Percentiles rank a stretch among this genome's conserved stretches.
phyloP scores from a whole-genome alignment of 352 stramenopile genomes.

The Phytophthora hibernalis region DNA sequence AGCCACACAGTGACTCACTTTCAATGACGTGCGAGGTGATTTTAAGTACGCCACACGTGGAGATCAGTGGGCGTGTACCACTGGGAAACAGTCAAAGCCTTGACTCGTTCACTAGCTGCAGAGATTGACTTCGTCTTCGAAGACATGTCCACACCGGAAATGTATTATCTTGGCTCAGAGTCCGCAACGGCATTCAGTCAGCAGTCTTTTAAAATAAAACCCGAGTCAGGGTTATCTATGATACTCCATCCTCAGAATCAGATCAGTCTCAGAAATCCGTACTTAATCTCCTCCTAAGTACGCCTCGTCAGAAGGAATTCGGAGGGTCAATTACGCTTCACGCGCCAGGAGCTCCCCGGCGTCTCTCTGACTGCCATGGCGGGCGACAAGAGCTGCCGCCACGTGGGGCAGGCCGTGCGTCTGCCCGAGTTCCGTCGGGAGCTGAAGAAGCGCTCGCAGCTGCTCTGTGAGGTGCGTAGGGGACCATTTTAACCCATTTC shows the following conservation, averaged over 20 bases:
- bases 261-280: not conserved
- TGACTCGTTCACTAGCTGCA: no score
- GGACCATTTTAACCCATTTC: not conserved
- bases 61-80: no score
- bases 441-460: conserved; percentile 51
- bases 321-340: not conserved
- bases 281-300: not conserved
- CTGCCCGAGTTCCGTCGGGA: conserved; percentile 58
- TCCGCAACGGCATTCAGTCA: no score
- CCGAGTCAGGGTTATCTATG: no score
- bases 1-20: not conserved
- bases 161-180: no score
- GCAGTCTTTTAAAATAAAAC: no score
- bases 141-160: no score
- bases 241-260: no score
- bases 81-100: no score
- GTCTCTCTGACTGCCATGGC: conserved; percentile 30
- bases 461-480: conserved; percentile 53
- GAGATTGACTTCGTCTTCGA: no score
- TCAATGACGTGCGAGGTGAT: not conserved
- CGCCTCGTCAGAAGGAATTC: not conserved
- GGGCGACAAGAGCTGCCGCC: conserved; percentile 61
- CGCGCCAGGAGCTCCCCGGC: conserved; percentile 7
- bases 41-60: no score
- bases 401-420: conserved; percentile 61